Base-by-base conservation (phyloP, 176 grass and related monocot species). In the Ensete ventricosum region DNA sequence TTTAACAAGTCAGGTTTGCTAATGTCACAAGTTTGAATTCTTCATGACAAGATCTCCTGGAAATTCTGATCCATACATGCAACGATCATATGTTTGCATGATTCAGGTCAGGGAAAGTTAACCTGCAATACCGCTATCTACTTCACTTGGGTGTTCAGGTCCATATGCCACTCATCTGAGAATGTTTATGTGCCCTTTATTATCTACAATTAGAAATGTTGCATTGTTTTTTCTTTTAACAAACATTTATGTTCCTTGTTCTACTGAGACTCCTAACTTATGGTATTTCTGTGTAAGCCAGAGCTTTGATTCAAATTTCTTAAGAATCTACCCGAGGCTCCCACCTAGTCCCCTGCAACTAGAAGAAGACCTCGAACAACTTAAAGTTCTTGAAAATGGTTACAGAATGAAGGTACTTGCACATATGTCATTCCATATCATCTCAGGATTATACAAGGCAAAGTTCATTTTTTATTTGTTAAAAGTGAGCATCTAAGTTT, bases 351-450 rank as follows among this genome's bases (percentile, higher is more conserved):
- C 88, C 11, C 67, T 93, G 79, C 94, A 93, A 69, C 58, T 91
- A 67, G 94, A 93, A 75, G 94, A 93, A 87, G 94, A 97, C 79
- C 83, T 93, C 49, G 88, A 97, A 59, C 94, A 91, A 85, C 85
- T 97, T 27, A 97, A 97, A 93, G 94, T 93, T 72, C 87, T 91
- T 73, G 90, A 97, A 63, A 90, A 93, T 43, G 88, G 94, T n/a
- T 93, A 90, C 64, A 92, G 80, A 62, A 97, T 90, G 88, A 97
- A 97, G 90, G 90, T 97, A 83, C 72, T 80, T 77, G 80, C 11
- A 60, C 69, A 75, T 81, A 43, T 50, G 11, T 55, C 64, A 12
- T 57, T 50, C 34, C 43, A 12, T 11, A 50, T 50, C 50, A 67
- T 68, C 27, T 21, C 25, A 14, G 0, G 50, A 34, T 14, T 73